These are phyloP conservation scores for Backusella liffmaniae DNA, from an alignment of 192 early-diverging fungal genomes.

Conservation along the genomic window DNA sequence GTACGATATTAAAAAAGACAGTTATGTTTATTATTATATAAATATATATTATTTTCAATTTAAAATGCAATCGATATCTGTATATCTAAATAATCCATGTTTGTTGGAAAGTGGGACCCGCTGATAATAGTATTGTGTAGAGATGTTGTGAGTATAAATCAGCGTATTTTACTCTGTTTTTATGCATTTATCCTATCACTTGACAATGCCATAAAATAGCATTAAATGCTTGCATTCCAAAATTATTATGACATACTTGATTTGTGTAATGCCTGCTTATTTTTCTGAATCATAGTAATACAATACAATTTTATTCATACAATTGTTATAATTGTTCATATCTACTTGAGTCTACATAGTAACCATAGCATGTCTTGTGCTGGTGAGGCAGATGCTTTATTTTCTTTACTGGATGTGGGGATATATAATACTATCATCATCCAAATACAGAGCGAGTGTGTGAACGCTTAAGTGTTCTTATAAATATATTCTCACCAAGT, in stretches of 20 bases:
- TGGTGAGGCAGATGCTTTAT: no score
- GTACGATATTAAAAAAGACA: background rate
- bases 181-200: background rate
- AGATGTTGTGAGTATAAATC: background rate
- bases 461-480: no score
- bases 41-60: background rate
- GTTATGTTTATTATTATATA: slow-evolving; percentile 5
- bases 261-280: background rate
- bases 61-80: background rate
- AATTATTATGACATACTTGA: background rate
- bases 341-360: background rate
- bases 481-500: no score
- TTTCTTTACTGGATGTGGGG: no score
- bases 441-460: no score
- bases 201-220: no score
- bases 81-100: background rate
- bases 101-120: background rate
- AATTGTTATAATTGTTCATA: no score
- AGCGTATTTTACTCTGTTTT: background rate
- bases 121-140: no score
- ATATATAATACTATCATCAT: no score
- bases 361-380: background rate
- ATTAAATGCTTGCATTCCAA: background rate
- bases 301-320: background rate
- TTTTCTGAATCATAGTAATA: background rate